phyloP scores from a whole-genome alignment of 352 stramenopile species.

The Phytophthora vignae region DNA sequence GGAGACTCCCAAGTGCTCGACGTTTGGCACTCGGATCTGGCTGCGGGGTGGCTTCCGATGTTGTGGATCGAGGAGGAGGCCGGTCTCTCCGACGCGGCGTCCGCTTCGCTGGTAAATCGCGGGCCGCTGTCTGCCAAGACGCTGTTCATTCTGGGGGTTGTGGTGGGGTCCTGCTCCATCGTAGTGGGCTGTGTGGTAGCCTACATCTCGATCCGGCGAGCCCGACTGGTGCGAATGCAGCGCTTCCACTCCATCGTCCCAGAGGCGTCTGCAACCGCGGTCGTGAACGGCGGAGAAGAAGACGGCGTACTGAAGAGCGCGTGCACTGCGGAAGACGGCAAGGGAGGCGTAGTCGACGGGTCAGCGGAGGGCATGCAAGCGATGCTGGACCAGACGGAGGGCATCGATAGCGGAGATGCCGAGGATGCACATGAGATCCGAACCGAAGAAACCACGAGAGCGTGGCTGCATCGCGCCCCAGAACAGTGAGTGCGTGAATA shows the following conservation, averaged over 20 bases:
- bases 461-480: constrained; percentile 17
- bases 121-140: constrained; percentile 26
- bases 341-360: neutral
- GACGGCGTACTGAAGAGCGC: neutral
- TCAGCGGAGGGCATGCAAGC: constrained; percentile 13
- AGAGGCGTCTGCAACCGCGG: constrained; percentile 11
- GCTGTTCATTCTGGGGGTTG: constrained; percentile 13
- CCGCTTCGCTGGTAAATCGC: constrained; percentile 11
- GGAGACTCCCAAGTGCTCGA: constrained; percentile 25
- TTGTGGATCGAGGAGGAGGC: constrained; percentile 58
- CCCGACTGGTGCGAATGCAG: constrained; percentile 20
- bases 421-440: constrained; percentile 1
- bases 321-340: neutral
- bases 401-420: constrained; percentile 4
- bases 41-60: constrained; percentile 48
- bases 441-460: constrained; percentile 18
- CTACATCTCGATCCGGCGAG: constrained; percentile 27
- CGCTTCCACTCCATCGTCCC: constrained; percentile 26
- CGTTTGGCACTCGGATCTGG: constrained; percentile 48
- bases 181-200: constrained; percentile 22
- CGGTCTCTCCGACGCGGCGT: constrained; percentile 39
- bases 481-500: neutral
- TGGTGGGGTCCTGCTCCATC: constrained; percentile 21
- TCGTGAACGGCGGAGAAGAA: constrained; percentile 4
- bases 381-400: constrained; percentile 28